Conservation (phyloP, 805 yeast species). For the Candida xyloterini region DNA sequence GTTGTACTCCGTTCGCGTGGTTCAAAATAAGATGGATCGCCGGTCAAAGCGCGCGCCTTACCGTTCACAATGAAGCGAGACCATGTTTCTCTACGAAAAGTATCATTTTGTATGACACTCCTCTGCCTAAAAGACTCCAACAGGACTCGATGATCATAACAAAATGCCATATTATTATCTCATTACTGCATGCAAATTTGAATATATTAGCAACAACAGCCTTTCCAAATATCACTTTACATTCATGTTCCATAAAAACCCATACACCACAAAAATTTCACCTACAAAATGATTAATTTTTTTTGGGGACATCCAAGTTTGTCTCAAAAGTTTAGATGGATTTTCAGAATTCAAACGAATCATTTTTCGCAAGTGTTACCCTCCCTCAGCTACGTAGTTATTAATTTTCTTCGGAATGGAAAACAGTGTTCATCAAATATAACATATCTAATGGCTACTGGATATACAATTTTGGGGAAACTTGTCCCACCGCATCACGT, state of each 20-base stretch:
- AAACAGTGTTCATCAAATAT: neutral
- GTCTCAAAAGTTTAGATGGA: neutral
- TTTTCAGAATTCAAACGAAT: neutral
- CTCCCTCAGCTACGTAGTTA: neutral
- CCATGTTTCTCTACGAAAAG: too few species aligned
- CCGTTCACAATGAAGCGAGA: too few species aligned
- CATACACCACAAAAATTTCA: neutral
- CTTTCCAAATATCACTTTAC: too few species aligned
- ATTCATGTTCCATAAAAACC: too few species aligned
- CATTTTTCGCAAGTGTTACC: neutral
- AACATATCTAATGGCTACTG: constrained; percentile 61
- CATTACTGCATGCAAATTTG: neutral
- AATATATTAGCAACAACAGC: too few species aligned
- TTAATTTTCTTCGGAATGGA: neutral
- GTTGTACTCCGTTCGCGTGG: too few species aligned
- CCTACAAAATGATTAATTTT: neutral
- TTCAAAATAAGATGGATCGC: too few species aligned
- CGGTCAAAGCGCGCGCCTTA: too few species aligned
- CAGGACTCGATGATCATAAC: neutral
- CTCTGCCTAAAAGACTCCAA: neutral
- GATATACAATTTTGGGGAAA: constrained; percentile 82
- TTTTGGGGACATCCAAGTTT: neutral
- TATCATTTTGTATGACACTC: neutral
- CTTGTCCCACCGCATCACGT: constrained; percentile 78
- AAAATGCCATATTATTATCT: neutral